Evolutionary conservation across 1,139 yeast genomes (phyloP).

Genomic region (Candida tunisiensis): DNA sequence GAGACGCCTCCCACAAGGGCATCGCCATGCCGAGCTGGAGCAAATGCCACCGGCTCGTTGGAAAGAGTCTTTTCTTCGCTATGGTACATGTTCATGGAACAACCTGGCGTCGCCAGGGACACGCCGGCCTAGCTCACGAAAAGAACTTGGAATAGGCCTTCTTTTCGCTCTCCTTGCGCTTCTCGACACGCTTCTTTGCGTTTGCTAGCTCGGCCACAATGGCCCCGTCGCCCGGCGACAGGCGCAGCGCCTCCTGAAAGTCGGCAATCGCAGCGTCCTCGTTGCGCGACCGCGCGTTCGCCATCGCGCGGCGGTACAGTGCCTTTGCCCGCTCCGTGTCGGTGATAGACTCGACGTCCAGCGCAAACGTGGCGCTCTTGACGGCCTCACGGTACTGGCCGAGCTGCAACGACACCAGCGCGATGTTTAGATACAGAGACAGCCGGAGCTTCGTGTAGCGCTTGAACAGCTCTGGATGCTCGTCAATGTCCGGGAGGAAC

Average conservation of each 20-base stretch:
- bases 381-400: conserved; percentile 38
- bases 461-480: conserved; percentile 7
- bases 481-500: conserved; percentile 9
- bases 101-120: too few species aligned
- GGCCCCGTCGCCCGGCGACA: conserved; percentile 63
- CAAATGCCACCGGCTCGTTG: too few species aligned
- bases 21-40: too few species aligned
- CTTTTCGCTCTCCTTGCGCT: conserved; percentile 53
- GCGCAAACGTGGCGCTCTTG: conserved; percentile 44
- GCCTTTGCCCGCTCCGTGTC: conserved; percentile 69
- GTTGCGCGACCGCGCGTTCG: conserved; percentile 44
- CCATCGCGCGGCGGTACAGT: conserved; percentile 69
- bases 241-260: conserved; percentile 46
- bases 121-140: conserved; percentile 5
- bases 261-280: conserved; percentile 55
- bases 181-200: conserved; percentile 35
- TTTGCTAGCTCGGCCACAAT: conserved; percentile 50
- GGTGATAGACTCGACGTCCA: conserved; percentile 39
- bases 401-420: conserved; percentile 55
- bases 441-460: conserved; percentile 28
- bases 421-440: conserved; percentile 50
- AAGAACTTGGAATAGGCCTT: conserved; percentile 81
- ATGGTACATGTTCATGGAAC: too few species aligned
- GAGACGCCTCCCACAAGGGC: too few species aligned
- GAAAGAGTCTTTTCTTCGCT: too few species aligned